These are phyloP conservation scores for Verticillium isaacii DNA, from an alignment of 2,329 filamentous ascomycete genomes.

Conservation along the genomic window DNA sequence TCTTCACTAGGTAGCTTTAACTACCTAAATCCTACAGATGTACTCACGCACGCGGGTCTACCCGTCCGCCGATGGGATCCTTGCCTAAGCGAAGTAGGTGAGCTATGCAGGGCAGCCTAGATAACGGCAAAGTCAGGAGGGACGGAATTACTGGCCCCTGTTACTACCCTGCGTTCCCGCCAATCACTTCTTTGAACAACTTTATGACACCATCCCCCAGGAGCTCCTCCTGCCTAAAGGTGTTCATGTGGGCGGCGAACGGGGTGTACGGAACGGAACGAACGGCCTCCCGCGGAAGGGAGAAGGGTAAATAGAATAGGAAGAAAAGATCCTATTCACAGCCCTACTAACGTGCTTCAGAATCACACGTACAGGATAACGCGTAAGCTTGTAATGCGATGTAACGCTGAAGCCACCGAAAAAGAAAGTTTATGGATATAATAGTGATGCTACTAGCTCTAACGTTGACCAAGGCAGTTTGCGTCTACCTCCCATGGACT, in stretches of 20 bases:
- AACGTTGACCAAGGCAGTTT: background rate
- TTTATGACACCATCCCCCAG: background rate
- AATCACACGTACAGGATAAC: background rate
- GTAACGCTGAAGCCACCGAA: background rate
- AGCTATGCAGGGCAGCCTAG: too few relatives aligned
- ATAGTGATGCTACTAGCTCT: background rate
- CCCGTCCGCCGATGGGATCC: background rate
- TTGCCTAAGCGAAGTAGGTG: too few relatives aligned
- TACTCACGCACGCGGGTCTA: background rate
- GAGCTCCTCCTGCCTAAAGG: too few relatives aligned
- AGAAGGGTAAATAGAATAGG: background rate
- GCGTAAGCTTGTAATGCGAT: background rate
- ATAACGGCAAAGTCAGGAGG: too few relatives aligned
- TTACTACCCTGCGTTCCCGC: background rate
- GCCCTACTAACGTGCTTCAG: background rate
- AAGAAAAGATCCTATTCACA: background rate
- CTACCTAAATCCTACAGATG: background rate
- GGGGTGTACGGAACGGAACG: background rate
- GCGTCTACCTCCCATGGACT: background rate
- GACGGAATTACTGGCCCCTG: background rate
- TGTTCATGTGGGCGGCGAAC: too few relatives aligned
- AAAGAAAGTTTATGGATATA: background rate
- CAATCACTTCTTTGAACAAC: background rate
- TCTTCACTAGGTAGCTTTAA: background rate
- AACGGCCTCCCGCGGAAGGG: background rate